Conservation (phyloP, 2,329 filamentous ascomycete genomes). For the Blastomyces parvus region DNA sequence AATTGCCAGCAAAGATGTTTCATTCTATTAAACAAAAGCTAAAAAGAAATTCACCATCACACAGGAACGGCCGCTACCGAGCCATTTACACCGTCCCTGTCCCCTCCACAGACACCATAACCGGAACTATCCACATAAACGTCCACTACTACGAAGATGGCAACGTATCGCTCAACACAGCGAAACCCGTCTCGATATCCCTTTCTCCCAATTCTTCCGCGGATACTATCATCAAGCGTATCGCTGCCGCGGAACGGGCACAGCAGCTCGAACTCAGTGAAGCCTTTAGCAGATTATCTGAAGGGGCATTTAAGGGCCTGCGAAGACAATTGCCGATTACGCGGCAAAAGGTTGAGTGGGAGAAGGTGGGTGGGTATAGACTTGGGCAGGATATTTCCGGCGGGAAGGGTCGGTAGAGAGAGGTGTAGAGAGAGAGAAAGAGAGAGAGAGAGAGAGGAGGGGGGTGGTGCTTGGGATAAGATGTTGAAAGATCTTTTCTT, state of each 20-base stretch:
- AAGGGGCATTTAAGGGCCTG: constrained; percentile 89
- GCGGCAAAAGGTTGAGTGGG: constrained; percentile 98
- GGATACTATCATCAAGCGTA: constrained; percentile 66
- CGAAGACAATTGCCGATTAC: constrained; percentile 91
- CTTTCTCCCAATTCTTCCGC: constrained; percentile 54
- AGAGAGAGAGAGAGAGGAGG: no score
- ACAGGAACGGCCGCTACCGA: constrained; percentile 91
- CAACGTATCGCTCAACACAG: constrained; percentile 88
- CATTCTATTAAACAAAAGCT: background rate
- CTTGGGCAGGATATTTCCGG: constrained; percentile 72
- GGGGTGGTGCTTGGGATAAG: background rate
- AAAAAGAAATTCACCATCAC: background rate
- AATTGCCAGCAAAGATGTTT: background rate
- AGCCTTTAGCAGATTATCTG: constrained; percentile 77
- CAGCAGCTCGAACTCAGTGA: constrained; percentile 95
- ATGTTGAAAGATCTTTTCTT: background rate
- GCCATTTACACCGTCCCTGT: constrained; percentile 73
- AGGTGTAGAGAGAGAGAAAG: background rate
- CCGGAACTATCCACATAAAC: constrained; percentile 79
- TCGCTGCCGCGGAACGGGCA: constrained; percentile 72
- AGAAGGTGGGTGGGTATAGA: constrained; percentile 90
- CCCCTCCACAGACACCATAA: constrained; percentile 47
- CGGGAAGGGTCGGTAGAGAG: constrained; percentile 40
- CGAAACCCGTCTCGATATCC: constrained; percentile 59
- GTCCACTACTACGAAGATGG: constrained; percentile 99